Evolutionary conservation across 2,329 filamentous ascomycete genomes (phyloP).

Genomic region (Alternaria ethzedia): DNA sequence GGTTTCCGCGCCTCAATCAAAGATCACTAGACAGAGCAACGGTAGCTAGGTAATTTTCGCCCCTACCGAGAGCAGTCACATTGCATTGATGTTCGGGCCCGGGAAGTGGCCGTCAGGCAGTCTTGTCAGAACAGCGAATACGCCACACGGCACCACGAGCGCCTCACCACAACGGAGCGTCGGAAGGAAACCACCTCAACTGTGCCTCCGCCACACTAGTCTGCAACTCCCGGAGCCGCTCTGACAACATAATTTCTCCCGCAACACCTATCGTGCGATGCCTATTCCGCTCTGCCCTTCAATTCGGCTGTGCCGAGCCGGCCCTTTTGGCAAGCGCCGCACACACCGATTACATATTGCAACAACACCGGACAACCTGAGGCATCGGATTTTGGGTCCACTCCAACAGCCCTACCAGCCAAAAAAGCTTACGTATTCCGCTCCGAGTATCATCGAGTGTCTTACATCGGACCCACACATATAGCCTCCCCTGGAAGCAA

Average conservation of each 20-base stretch:
- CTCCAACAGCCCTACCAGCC: background rate
- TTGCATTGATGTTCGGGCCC: conserved; percentile 23
- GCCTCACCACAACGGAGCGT: conserved; percentile 22
- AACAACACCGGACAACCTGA: conserved; percentile 6
- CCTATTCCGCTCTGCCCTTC: background rate
- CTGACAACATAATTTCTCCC: background rate
- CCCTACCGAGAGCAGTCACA: conserved; percentile 23
- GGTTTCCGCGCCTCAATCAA: conserved; percentile 29
- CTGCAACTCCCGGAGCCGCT: conserved; percentile 4
- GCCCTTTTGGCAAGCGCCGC: conserved; percentile 10
- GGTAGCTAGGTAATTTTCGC: conserved; percentile 17
- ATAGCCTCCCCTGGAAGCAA: background rate
- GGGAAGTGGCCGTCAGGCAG: conserved; percentile 23
- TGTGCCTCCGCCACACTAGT: conserved; percentile 27
- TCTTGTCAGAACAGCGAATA: conserved; percentile 21
- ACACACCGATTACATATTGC: conserved; percentile 5
- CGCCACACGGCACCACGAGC: conserved; percentile 29
- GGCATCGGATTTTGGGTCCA: conserved; percentile 4
- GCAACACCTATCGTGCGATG: conserved; percentile 5
- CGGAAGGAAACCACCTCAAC: conserved; percentile 11
- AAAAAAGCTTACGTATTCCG: background rate
- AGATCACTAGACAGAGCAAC: conserved; percentile 17
- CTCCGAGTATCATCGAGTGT: conserved; percentile 1
- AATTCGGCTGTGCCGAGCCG: conserved; percentile 1
- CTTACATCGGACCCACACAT: conserved; percentile 8